phyloP scores from a whole-genome alignment of 768 basidiomycete species.

The Cystofilobasidium bisporidii region DNA sequence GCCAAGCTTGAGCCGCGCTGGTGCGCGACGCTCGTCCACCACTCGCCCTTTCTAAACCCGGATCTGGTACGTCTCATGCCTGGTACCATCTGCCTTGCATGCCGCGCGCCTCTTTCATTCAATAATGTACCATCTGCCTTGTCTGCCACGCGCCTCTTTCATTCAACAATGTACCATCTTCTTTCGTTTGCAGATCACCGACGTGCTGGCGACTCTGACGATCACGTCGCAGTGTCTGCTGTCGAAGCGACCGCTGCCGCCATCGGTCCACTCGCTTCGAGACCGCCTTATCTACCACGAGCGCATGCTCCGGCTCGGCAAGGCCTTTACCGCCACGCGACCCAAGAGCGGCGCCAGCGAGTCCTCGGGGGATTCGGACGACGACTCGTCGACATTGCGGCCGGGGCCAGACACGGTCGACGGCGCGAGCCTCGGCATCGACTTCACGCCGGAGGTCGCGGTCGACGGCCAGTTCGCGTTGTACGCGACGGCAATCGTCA shows the following conservation, averaged over 20 bases:
- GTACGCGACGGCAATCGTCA: constrained; percentile 16
- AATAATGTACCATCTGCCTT: no score
- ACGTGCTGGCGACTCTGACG: constrained; percentile 45
- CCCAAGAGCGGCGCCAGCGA: background rate
- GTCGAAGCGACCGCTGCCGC: constrained; percentile 45
- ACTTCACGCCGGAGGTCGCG: background rate
- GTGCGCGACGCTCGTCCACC: constrained; percentile 43
- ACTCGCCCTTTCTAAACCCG: constrained; percentile 49
- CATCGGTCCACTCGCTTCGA: constrained; percentile 44
- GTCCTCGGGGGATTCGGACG: background rate
- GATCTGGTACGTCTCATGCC: constrained; percentile 44
- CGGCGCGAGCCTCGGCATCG: background rate
- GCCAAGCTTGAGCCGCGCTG: constrained; percentile 44
- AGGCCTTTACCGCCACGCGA: background rate
- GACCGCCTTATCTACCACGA: constrained; percentile 47
- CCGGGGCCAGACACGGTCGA: background rate
- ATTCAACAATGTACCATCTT: no score
- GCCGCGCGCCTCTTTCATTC: no score
- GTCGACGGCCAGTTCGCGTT: constrained; percentile 16
- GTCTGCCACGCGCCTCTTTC: no score
- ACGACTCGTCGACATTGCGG: background rate
- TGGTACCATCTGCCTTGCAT: no score
- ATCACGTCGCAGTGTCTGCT: constrained; percentile 46
- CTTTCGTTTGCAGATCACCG: constrained; percentile 38
- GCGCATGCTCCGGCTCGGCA: background rate